These are phyloP conservation scores for Emmonsiellopsis sp. DNA, from an alignment of 2,329 filamentous ascomycete genomes.

Conservation along the genomic window DNA sequence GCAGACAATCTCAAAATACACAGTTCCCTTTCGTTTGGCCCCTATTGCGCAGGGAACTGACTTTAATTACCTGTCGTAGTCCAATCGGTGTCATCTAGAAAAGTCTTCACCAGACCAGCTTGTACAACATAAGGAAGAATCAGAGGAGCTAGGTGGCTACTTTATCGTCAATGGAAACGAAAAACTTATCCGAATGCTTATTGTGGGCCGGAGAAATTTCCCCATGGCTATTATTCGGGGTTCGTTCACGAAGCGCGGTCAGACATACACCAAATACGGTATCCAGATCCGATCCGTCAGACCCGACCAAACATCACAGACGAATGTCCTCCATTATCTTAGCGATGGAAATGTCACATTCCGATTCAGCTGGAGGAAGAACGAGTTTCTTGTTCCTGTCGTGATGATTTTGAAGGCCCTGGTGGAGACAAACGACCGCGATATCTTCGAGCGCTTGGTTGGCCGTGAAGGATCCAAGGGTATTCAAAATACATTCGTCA, in stretches of 20 bases:
- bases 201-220: constrained; percentile 84
- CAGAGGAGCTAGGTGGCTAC: constrained; percentile 91
- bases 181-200: constrained; percentile 86
- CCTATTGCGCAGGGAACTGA: background rate
- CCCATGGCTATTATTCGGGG: constrained; percentile 88
- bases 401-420: constrained; percentile 96
- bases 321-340: constrained; percentile 92
- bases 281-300: constrained; percentile 86
- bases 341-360: constrained; percentile 94
- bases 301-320: constrained; percentile 96
- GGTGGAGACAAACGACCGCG: constrained; percentile 88
- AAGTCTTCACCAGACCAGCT: constrained; percentile 73
- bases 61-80: constrained; percentile 40
- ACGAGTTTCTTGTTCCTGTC: constrained; percentile 89
- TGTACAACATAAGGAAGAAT: constrained; percentile 83
- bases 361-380: constrained; percentile 95
- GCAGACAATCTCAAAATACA: constrained; percentile 15
- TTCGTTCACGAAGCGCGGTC: constrained; percentile 80
- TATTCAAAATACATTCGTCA: constrained; percentile 81
- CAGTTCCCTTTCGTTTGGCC: constrained; percentile 8
- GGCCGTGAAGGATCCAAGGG: constrained; percentile 68
- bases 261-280: constrained; percentile 79
- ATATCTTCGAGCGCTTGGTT: constrained; percentile 90
- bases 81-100: constrained; percentile 83
- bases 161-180: constrained; percentile 97